These are phyloP conservation scores for Bromus sterilis DNA, from an alignment of 176 grass and related monocot genomes.

Conservation along the genomic window DNA sequence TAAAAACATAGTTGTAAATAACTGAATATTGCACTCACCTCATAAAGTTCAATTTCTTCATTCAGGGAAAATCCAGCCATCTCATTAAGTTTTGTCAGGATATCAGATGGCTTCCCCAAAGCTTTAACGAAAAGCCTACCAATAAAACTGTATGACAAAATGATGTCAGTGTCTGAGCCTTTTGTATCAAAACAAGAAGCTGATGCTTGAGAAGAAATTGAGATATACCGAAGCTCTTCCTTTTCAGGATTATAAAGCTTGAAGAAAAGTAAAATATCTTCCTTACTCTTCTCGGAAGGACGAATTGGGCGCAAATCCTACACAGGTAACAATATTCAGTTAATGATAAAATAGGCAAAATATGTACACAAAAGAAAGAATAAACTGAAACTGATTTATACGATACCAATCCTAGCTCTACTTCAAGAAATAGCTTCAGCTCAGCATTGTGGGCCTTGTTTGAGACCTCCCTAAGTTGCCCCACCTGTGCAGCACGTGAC, in stretches of 20 bases:
- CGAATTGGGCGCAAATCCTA: conserved; percentile 68
- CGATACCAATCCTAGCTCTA: conserved; percentile 74
- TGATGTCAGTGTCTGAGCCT: conserved; percentile 13
- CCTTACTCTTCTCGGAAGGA: conserved; percentile 84
- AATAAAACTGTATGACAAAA: conserved; percentile 51
- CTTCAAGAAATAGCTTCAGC: conserved; percentile 92
- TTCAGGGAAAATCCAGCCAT: conserved; percentile 74
- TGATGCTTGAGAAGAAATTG: background rate
- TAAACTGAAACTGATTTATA: background rate
- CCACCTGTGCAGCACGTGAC: conserved; percentile 50
- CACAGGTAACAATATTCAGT: conserved; percentile 16
- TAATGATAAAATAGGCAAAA: background rate
- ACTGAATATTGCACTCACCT: conserved; percentile 36
- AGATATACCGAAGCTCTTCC: conserved; percentile 72
- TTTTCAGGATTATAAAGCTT: conserved; percentile 95
- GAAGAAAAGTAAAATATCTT: conserved; percentile 93
- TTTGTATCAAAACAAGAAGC: background rate
- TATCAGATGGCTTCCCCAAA: conserved; percentile 74
- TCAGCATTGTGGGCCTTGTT: conserved; percentile 98
- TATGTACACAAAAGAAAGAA: conserved; percentile 20
- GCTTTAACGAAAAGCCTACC: conserved; percentile 90
- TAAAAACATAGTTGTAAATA: background rate
- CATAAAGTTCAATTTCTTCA: conserved; percentile 91
- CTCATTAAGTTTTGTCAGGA: conserved; percentile 77
- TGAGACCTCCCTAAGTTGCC: conserved; percentile 89